These are phyloP conservation scores for Xylariaceae sp. DNA, from an alignment of 2,329 filamentous ascomycete species.

Conservation along the genomic window DNA sequence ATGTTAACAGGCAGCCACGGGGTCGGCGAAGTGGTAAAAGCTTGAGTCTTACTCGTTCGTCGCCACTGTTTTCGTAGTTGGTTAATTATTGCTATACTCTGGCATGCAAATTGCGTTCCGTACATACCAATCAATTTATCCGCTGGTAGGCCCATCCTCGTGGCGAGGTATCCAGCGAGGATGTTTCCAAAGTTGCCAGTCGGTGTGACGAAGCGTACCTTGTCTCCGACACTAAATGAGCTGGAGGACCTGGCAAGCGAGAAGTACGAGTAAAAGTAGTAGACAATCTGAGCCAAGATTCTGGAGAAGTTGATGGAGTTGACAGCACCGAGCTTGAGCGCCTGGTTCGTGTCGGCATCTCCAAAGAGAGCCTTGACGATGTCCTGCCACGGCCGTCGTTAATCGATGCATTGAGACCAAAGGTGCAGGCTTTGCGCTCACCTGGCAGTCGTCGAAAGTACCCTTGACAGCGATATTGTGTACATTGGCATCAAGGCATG, in stretches of 20 bases:
- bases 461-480: slow-evolving; percentile 88
- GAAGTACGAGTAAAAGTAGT: slow-evolving; percentile 97
- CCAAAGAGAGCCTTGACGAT: slow-evolving; percentile 92
- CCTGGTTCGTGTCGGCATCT: slow-evolving; percentile 78
- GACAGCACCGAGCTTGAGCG: slow-evolving; percentile 82
- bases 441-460: slow-evolving; percentile 92
- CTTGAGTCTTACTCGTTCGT: slow-evolving; percentile 67
- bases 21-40: background rate
- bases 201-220: slow-evolving; percentile 82
- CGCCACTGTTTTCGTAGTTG: slow-evolving; percentile 51
- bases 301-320: slow-evolving; percentile 97
- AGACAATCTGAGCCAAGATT: slow-evolving; percentile 94
- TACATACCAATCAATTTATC: slow-evolving; percentile 68
- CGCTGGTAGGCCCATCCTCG: slow-evolving; percentile 81
- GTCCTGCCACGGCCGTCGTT: slow-evolving; percentile 46
- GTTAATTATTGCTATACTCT: too few relatives aligned
- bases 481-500: slow-evolving; percentile 83
- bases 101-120: too few relatives aligned
- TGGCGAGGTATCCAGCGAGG: slow-evolving; percentile 88
- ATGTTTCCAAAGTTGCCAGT: slow-evolving; percentile 96
- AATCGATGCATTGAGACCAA: background rate
- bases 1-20: background rate
- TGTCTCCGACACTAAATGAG: slow-evolving; percentile 62
- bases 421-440: background rate
- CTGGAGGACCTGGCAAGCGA: slow-evolving; percentile 62